These are phyloP conservation scores for Cercis canadensis DNA, from an alignment of 306 rosid species.

Conservation along the genomic window DNA sequence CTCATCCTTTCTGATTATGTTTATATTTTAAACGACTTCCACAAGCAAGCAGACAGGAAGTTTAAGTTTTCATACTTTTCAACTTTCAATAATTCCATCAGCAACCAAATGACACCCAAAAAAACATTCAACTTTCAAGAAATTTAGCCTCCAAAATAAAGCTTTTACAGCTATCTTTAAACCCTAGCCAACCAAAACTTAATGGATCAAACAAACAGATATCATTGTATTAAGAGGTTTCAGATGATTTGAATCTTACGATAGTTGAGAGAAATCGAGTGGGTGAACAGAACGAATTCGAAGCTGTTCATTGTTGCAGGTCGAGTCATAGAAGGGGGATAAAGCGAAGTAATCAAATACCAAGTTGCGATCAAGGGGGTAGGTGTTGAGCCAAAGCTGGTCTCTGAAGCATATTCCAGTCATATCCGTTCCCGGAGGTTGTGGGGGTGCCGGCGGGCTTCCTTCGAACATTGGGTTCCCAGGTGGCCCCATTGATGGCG, in stretches of 20 bases:
- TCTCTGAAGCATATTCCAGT: constrained; percentile 96
- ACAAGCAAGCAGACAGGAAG: background rate
- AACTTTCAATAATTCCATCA: constrained; percentile 4
- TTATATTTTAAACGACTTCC: background rate
- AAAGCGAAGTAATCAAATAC: constrained; percentile 96
- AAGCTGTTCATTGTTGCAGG: constrained; percentile 89
- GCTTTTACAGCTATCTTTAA: background rate
- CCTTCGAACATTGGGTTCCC: constrained; percentile 62
- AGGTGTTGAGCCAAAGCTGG: constrained; percentile 90
- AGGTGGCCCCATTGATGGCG: constrained; percentile 54
- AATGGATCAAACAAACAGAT: background rate
- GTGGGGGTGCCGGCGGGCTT: constrained; percentile 47
- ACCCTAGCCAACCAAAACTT: constrained; percentile 2
- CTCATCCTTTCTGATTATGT: background rate
- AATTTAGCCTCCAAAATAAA: background rate
- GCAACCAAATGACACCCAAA: background rate
- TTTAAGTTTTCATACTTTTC: background rate
- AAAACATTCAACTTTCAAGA: background rate
- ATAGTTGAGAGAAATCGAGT: constrained; percentile 76
- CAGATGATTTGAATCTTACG: constrained; percentile 42
- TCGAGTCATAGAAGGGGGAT: constrained; percentile 92
- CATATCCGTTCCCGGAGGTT: constrained; percentile 92
- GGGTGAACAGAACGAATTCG: constrained; percentile 93
- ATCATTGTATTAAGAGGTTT: background rate
- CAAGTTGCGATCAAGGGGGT: constrained; percentile 83